Base-by-base conservation (phyloP, 169 alveolate species). In the Cardiosporidium cionae region DNA sequence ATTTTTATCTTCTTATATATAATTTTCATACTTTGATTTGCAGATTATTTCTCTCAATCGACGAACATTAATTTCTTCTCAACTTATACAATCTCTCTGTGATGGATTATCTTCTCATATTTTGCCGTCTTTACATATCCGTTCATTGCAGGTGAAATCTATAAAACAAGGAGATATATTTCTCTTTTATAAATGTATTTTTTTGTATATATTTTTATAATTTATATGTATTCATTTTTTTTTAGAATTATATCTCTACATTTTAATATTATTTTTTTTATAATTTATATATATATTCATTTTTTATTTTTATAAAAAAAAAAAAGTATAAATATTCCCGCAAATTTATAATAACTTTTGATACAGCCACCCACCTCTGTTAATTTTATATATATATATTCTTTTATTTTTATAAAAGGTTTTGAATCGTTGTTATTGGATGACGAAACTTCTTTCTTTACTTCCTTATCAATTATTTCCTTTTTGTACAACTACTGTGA, bases 391-490 rank as follows among this genome's bases (percentile, higher is more conserved):
- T n/a, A 44, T n/a, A 44, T 16, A 44, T 44, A 44, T n/a, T 44
- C 58, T n/a, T 16, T 16, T 44, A 16, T 16, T 44, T 16, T 16
- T 44, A 44, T 44, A 44, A 44, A 16, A 44, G 58, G n/a, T 44
- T 16, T 16, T n/a, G 16, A 44, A 44, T 44, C 58, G 54, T 65
- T 62, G 72, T 31, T 78, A 74, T 27, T 78, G 52, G 54, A 23
- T 78, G 52, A 9, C 72, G 28, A 69, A 69, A 36, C 80, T 64
- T 52, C 52, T 78, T 4, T 73, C 68, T 27, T 66, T 76, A 44
- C 64, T 78, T 31, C 84, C 84, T n/a, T 78, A 32, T 54, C 27
- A 68, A 7, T 33, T 78, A 3, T 74, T 66, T 34, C 81, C 84
- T 3, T 81, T 63, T 5, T 78, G 80, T n/a, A 37, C 74, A 7